Evolutionary conservation across 768 basidiomycete genomes (phyloP).

Genomic region (Tylopilus rubrobrunneus): DNA sequence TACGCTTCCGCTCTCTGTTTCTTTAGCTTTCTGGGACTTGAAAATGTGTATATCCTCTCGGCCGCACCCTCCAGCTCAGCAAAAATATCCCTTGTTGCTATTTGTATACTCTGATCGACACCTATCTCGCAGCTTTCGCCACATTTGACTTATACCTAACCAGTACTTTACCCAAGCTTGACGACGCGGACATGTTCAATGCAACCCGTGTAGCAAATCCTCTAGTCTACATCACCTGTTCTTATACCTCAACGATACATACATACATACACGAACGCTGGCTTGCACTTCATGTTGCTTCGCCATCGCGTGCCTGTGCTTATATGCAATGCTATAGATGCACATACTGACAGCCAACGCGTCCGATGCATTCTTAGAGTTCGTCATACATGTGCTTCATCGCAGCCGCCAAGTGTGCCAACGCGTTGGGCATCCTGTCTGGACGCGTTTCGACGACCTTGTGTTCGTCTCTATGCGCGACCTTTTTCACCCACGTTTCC

Average conservation of each 20-base stretch:
- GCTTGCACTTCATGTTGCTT: not conserved
- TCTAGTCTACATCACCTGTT: not conserved
- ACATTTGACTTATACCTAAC: not conserved
- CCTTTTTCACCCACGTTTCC: conserved; percentile 4
- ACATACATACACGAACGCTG: not conserved
- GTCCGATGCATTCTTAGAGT: no score
- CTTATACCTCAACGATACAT: not conserved
- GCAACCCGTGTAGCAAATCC: conserved; percentile 8
- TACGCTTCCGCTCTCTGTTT: not conserved
- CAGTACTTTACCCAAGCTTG: not conserved
- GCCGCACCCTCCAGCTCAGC: not conserved
- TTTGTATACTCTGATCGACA: not conserved
- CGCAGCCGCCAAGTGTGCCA: not conserved
- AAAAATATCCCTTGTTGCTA: not conserved
- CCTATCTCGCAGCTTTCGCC: not conserved
- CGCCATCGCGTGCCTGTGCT: not conserved
- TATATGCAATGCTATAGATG: not conserved
- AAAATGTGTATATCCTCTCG: not conserved
- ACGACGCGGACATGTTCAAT: conserved; percentile 2
- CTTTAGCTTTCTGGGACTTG: conserved; percentile 5
- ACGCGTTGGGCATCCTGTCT: not conserved
- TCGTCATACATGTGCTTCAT: not conserved
- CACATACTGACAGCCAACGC: no score
- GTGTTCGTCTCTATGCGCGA: not conserved
- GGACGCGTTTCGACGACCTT: not conserved